Conservation (phyloP, 1,284 basidiomycete species). For the Rhodofomes roseus region DNA sequence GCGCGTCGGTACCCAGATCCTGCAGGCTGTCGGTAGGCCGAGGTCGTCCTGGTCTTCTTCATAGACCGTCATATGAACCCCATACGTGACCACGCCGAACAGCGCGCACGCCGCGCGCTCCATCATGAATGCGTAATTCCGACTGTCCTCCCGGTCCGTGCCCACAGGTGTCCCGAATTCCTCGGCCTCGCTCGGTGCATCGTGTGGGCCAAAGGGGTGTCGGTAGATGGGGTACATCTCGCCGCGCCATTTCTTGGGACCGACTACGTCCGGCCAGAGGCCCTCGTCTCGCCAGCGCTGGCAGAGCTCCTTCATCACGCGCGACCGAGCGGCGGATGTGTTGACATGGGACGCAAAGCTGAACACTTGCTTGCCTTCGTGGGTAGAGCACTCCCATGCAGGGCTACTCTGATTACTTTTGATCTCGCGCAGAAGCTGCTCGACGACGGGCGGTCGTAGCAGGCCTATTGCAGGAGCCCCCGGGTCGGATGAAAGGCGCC, state of each 20-base stretch:
- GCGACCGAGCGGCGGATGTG: constrained; percentile 53
- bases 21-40: constrained; percentile 30
- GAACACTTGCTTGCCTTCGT: constrained; percentile 33
- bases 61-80: constrained; percentile 81
- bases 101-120: constrained; percentile 87
- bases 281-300: constrained; percentile 67
- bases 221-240: constrained; percentile 84
- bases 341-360: constrained; percentile 51
- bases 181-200: constrained; percentile 21
- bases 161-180: not conserved
- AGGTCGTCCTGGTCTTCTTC: constrained; percentile 42
- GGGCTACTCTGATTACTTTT: constrained; percentile 23
- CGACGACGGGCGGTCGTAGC: constrained; percentile 53
- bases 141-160: constrained; percentile 17
- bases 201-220: constrained; percentile 55
- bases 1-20: constrained; percentile 86
- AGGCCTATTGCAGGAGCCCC: constrained; percentile 60
- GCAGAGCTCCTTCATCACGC: constrained; percentile 57
- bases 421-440: constrained; percentile 47
- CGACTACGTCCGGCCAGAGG: constrained; percentile 61
- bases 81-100: constrained; percentile 89
- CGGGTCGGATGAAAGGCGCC: constrained; percentile 44
- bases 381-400: constrained; percentile 24
- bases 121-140: constrained; percentile 80
- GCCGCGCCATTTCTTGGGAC: constrained; percentile 75